These are phyloP conservation scores for Penicillium sp. DNA, from an alignment of 2,329 filamentous ascomycete genomes.

Conservation along the genomic window DNA sequence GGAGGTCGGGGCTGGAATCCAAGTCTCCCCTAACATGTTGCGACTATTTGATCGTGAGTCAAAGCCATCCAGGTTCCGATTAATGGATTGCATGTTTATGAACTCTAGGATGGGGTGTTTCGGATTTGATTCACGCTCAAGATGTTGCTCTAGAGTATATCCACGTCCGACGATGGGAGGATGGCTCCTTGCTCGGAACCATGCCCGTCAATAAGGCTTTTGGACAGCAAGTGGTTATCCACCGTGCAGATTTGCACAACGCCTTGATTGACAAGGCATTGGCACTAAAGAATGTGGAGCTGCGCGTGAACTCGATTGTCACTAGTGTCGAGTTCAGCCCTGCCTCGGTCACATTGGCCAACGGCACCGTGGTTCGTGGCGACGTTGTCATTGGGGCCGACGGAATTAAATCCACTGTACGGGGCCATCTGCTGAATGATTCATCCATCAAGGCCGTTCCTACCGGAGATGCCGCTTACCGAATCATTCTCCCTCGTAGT, in stretches of 20 bases:
- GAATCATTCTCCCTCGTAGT: conserved; percentile 71
- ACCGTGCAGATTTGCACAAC: conserved; percentile 39
- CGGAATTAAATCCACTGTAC: conserved; percentile 53
- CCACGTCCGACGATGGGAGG: conserved; percentile 37
- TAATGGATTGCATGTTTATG: not conserved
- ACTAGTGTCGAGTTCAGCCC: conserved; percentile 28
- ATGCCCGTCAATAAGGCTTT: conserved; percentile 38
- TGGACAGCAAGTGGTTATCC: conserved; percentile 36
- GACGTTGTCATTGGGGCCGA: conserved; percentile 56
- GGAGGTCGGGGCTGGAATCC: conserved; percentile 75
- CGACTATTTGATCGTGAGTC: conserved; percentile 65
- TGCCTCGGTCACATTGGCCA: conserved; percentile 28
- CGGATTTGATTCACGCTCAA: conserved; percentile 33
- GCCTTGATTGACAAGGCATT: conserved; percentile 31
- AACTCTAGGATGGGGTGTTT: conserved; percentile 35
- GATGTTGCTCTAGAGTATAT: conserved; percentile 37
- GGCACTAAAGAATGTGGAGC: conserved; percentile 29
- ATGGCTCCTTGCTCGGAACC: conserved; percentile 31
- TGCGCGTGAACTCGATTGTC: conserved; percentile 31
- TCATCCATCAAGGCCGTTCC: conserved; percentile 24
- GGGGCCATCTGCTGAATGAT: conserved; percentile 41
- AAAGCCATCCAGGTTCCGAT: not conserved
- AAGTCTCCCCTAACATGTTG: conserved; percentile 78
- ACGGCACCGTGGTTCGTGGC: conserved; percentile 31
- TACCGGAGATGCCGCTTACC: conserved; percentile 75